Base-by-base conservation (phyloP, 768 basidiomycete species). In the Rhizopogon roseolus region DNA sequence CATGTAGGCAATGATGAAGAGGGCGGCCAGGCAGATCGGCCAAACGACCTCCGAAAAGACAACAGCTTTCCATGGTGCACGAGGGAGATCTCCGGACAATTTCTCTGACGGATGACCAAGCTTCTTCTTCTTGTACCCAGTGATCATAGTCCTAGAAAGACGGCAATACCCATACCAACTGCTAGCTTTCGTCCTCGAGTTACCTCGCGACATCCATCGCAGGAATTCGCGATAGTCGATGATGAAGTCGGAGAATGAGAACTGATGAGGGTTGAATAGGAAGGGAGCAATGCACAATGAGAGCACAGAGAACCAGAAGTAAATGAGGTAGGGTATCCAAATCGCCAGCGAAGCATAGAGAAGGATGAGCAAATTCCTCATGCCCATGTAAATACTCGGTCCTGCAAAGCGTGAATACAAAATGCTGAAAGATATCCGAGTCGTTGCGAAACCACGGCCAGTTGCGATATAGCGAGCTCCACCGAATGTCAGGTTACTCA, bases 161-260 rank as follows among this genome's bases (percentile, higher is more conserved):
- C 97, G 92, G 69, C 97, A 99, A 72, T 98, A 99, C 2, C 97
- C 97, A 68, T 98, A 96, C 97, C 97, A 99, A 59, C 92, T 95
- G 73, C 96, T 98, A 48, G 91, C 89, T 67, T 98, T 96, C 14
- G 92, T 88, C 63, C 93, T 79, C 44, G 97, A 97, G 72, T 98
- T 99, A 53, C 97, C 97, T 54, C 97, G 84, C 9, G 93, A 97
- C 95, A 99, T 98, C 97, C 97, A 99, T 45, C 97, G 86, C 45
- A 99, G 71, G 78, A 95, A 98, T 67, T 99, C 97, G 53, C 97
- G 87, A 70, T 98, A 98, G 72, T 99, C 97, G 67, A 98, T 93
- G 73, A 98, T 88, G 73, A 96, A 99, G 73, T 99, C 97, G 62
- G 92, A 73, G 68, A 87, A 92, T 9, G 93, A 92, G 81, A 98